A percentile compares a stretch with the other conserved stretches of the same genome.
Evolutionary conservation across 352 stramenopile genomes (phyloP).

Genomic region (Phytophthora brassicae): DNA sequence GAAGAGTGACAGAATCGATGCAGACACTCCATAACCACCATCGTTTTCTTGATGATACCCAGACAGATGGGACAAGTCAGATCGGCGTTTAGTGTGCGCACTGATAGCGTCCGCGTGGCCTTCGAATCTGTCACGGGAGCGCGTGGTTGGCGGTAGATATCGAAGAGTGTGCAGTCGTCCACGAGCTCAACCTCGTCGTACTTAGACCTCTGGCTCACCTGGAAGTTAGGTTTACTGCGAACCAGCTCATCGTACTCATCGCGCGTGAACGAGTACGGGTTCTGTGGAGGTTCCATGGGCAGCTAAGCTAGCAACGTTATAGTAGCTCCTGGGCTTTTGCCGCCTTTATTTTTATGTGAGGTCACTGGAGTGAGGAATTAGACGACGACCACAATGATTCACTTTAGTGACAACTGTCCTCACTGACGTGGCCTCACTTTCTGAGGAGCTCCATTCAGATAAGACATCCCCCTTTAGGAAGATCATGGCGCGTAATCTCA

Average conservation of each 20-base stretch:
- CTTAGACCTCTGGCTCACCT: slow-evolving; percentile 67
- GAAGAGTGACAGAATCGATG: slow-evolving; percentile 94
- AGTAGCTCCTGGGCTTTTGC: neutral
- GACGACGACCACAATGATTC: too few relatives aligned
- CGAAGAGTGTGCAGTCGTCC: slow-evolving; percentile 88
- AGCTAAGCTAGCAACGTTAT: neutral
- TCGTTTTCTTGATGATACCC: slow-evolving; percentile 80
- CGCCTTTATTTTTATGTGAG: slow-evolving; percentile 4
- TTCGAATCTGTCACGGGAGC: slow-evolving; percentile 54
- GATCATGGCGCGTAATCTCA: slow-evolving; percentile 73
- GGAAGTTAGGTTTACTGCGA: slow-evolving; percentile 34
- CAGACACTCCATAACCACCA: slow-evolving; percentile 91
- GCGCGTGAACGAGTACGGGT: slow-evolving; percentile 73
- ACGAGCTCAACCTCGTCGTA: slow-evolving; percentile 89
- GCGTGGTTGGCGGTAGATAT: slow-evolving; percentile 86
- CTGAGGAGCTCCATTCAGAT: slow-evolving; percentile 12
- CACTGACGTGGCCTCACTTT: slow-evolving; percentile 16
- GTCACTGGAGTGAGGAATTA: too few relatives aligned
- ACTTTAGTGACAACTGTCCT: too few relatives aligned
- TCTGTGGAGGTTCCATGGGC: slow-evolving; percentile 41
- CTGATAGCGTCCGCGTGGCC: slow-evolving; percentile 60
- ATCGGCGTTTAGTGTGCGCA: slow-evolving; percentile 77
- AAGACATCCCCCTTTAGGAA: neutral
- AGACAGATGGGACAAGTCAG: slow-evolving; percentile 90
- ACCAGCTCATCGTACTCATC: slow-evolving; percentile 70